Conservation (phyloP, 306 rosid genomes). For the Acacia confusa region DNA sequence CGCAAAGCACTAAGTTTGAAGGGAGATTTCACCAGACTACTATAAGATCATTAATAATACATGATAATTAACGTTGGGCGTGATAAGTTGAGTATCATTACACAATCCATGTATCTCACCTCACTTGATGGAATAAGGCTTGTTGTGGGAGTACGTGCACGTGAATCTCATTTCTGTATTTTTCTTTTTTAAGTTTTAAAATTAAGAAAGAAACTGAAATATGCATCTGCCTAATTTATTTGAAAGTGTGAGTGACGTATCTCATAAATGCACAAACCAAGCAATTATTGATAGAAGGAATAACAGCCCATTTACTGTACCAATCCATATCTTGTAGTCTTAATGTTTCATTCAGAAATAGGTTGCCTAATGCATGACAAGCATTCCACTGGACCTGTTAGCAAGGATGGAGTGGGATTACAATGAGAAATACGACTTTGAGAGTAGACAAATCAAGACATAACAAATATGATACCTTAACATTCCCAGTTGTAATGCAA, state of each 20-base stretch:
- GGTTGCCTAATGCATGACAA: conserved; percentile 95
- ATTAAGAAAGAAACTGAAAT: not conserved
- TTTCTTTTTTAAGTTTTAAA: not conserved
- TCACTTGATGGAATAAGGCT: no score
- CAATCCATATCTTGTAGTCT: conserved; percentile 83
- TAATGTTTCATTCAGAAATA: conserved; percentile 84
- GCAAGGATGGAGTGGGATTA: conserved; percentile 15
- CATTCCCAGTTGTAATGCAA: conserved; percentile 83
- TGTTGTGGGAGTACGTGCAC: not conserved
- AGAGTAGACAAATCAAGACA: conserved; percentile 26
- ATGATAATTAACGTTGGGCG: no score
- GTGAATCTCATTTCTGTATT: not conserved
- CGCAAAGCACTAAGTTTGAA: no score
- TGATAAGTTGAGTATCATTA: no score
- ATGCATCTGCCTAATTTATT: not conserved
- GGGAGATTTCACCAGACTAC: no score
- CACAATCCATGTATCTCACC: no score
- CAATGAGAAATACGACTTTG: conserved; percentile 18
- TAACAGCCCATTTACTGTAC: conserved; percentile 40
- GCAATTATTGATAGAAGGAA: conserved; percentile 1
- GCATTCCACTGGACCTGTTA: conserved; percentile 97
- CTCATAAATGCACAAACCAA: conserved; percentile 6
- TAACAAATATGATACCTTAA: conserved; percentile 61
- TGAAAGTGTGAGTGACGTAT: not conserved
- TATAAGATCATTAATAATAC: no score